These are phyloP conservation scores for Cicer cuneatum DNA, from an alignment of 306 rosid genomes.

Conservation along the genomic window DNA sequence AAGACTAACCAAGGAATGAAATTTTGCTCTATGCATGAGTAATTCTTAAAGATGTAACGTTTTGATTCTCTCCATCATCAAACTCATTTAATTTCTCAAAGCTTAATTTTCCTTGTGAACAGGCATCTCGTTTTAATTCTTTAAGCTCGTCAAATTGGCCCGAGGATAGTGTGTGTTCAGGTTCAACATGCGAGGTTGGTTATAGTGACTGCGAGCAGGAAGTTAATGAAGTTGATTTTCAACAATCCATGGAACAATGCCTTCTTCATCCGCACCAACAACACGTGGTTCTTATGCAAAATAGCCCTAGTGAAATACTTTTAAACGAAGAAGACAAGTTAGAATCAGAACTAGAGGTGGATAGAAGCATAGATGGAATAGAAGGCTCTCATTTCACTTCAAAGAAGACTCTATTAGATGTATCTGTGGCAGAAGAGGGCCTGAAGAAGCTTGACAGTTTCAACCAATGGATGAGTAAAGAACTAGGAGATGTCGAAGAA, in stretches of 20 bases:
- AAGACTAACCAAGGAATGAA: not conserved
- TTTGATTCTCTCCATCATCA: conserved; percentile 16
- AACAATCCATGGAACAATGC: conserved; percentile 42
- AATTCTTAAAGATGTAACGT: conserved; percentile 3
- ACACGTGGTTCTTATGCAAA: conserved; percentile 44
- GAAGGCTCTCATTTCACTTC: conserved; percentile 43
- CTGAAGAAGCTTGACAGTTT: conserved; percentile 83
- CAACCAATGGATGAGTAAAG: conserved; percentile 84
- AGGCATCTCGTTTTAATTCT: conserved; percentile 54
- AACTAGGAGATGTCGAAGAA: conserved; percentile 80
- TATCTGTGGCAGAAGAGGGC: conserved; percentile 54
- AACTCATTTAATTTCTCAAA: conserved; percentile 34
- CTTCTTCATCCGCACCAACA: conserved; percentile 42
- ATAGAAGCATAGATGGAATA: conserved; percentile 51
- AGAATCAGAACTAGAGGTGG: conserved; percentile 52
- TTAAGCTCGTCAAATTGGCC: conserved; percentile 50
- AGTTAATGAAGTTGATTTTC: conserved; percentile 48
- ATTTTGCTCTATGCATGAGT: not conserved
- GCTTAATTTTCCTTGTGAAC: conserved; percentile 43
- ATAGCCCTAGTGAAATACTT: conserved; percentile 47
- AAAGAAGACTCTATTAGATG: conserved; percentile 56
- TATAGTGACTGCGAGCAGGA: conserved; percentile 49
- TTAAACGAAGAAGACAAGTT: conserved; percentile 45
- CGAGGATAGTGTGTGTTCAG: conserved; percentile 48
- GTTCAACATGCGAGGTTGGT: conserved; percentile 43